Conservation (phyloP, 495 filamentous ascomycete genomes). For the Bacidia gigantensis region DNA sequence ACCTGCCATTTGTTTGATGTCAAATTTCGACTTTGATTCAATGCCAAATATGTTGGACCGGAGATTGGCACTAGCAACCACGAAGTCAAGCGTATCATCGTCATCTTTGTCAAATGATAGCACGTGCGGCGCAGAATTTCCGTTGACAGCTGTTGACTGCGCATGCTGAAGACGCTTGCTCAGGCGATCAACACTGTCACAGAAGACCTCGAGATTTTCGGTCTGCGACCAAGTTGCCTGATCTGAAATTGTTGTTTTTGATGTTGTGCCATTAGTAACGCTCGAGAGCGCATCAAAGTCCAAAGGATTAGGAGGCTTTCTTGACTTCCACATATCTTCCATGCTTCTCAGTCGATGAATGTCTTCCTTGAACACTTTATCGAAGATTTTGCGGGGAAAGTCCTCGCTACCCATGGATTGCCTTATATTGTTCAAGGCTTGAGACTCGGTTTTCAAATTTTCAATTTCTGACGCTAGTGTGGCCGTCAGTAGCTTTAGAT, state of each 20-base stretch:
- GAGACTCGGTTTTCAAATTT: constrained; percentile 68
- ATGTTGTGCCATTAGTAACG: constrained; percentile 17
- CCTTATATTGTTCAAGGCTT: constrained; percentile 68
- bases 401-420: constrained; percentile 66
- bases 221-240: constrained; percentile 67
- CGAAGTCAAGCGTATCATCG: constrained; percentile 88
- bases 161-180: constrained; percentile 54
- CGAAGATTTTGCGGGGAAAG: constrained; percentile 72
- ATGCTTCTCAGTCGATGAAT: constrained; percentile 71
- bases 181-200: constrained; percentile 64
- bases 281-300: constrained; percentile 43
- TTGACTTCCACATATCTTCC: constrained; percentile 93
- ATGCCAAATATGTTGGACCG: constrained; percentile 78
- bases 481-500: constrained; percentile 16
- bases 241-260: constrained; percentile 39
- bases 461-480: constrained; percentile 63
- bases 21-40: constrained; percentile 77
- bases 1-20: constrained; percentile 97
- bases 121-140: constrained; percentile 41
- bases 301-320: constrained; percentile 58
- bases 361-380: constrained; percentile 84
- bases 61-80: constrained; percentile 78
- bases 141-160: constrained; percentile 19
- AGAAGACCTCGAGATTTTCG: constrained; percentile 80
- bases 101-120: constrained; percentile 96